phyloP scores from a whole-genome alignment of 2,329 filamentous ascomycete genomes.

The Chaetomium sp. region DNA sequence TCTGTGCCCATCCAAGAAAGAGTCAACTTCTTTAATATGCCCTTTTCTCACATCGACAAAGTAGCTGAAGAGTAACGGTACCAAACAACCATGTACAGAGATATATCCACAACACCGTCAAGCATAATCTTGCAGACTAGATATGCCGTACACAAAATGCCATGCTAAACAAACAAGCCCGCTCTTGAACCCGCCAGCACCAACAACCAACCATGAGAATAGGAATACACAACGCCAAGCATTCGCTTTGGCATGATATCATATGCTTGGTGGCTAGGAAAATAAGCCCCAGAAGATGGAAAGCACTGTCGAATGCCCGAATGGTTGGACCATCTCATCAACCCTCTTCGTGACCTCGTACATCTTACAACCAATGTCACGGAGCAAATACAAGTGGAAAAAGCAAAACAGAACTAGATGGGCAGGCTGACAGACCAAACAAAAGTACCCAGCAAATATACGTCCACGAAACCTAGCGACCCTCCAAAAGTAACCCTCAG shows the following conservation, averaged over 20 bases:
- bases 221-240: not conserved
- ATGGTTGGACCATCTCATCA: too few species aligned
- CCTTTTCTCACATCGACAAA: not conserved
- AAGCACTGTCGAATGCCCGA: too few species aligned
- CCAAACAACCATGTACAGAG: not conserved
- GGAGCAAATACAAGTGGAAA: not conserved
- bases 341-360: not conserved
- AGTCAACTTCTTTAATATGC: not conserved
- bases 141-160: conserved; percentile 2
- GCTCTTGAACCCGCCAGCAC: not conserved
- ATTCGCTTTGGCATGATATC: not conserved
- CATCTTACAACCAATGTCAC: not conserved
- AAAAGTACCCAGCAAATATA: not conserved
- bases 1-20: not conserved
- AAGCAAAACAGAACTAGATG: not conserved
- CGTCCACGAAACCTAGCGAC: not conserved
- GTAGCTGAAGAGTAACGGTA: not conserved
- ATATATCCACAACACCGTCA: not conserved
- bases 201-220: not conserved
- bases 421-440: not conserved
- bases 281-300: too few species aligned
- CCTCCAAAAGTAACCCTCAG: not conserved
- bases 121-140: conserved; percentile 13
- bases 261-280: too few species aligned
- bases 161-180: not conserved